Evolutionary conservation across 2,329 filamentous ascomycete species (phyloP).

Genomic region (Cladophialophora psammophila): DNA sequence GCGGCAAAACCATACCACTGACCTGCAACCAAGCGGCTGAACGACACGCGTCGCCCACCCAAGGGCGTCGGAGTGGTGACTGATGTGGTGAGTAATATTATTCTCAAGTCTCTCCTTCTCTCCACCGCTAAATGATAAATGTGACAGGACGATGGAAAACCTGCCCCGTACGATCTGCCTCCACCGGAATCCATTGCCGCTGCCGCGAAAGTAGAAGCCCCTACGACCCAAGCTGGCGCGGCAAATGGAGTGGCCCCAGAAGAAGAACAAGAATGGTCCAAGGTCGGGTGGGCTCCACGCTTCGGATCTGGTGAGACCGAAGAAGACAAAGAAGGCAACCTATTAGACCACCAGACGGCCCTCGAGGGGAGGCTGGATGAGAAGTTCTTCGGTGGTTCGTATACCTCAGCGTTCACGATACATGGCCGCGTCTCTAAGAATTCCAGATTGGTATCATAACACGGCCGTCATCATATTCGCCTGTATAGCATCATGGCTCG

Average conservation of each 20-base stretch:
- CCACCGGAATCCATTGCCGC: constrained; percentile 74
- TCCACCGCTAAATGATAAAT: constrained; percentile 24
- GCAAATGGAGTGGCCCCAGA: constrained; percentile 56
- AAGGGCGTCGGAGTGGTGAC: constrained; percentile 67
- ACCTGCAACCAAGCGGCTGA: constrained; percentile 59
- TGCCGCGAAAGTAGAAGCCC: constrained; percentile 55
- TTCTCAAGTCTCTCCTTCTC: constrained; percentile 11
- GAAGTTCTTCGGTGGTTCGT: constrained; percentile 83
- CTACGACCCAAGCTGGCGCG: constrained; percentile 59
- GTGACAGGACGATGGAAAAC: constrained; percentile 68
- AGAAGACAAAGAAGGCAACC: constrained; percentile 63
- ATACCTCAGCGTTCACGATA: constrained; percentile 10
- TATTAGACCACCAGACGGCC: constrained; percentile 88
- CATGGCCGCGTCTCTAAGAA: constrained; percentile 23
- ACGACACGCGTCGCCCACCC: constrained; percentile 39
- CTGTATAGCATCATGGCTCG: constrained; percentile 86
- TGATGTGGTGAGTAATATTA: constrained; percentile 66
- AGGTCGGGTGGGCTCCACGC: constrained; percentile 87
- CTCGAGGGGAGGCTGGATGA: constrained; percentile 85
- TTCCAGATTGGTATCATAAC: constrained; percentile 95
- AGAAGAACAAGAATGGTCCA: constrained; percentile 63
- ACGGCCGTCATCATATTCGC: constrained; percentile 92
- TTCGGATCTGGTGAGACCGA: constrained; percentile 66
- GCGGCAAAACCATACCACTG: constrained; percentile 18
- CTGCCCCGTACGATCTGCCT: constrained; percentile 78